Percentiles rank a stretch among this genome's conserved stretches.
Conservation (phyloP, 129 eudicot genomes). For the Oenanthe sinensis region DNA sequence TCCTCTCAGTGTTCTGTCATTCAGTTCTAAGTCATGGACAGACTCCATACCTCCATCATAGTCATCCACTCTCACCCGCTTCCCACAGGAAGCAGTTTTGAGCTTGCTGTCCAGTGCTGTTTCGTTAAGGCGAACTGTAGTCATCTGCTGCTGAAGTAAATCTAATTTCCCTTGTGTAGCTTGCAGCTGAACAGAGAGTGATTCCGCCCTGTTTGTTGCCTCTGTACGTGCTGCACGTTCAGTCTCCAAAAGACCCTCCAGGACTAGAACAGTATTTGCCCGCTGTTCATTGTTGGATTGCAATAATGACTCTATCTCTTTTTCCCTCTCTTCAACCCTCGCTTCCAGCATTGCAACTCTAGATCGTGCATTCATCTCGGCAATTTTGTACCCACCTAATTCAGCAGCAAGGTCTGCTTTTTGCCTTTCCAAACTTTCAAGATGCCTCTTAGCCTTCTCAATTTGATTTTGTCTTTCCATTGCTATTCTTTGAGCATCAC, state of each 20-base stretch:
- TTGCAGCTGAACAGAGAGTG: conserved; percentile 78
- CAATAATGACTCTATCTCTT: conserved; percentile 62
- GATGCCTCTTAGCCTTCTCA: conserved; percentile 66
- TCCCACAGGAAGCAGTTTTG: conserved; percentile 70
- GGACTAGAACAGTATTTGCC: conserved; percentile 64
- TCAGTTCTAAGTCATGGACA: conserved; percentile 48
- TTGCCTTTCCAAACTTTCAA: conserved; percentile 69
- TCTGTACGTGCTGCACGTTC: conserved; percentile 84
- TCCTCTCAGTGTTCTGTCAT: conserved; percentile 34
- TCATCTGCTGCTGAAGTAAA: conserved; percentile 66
- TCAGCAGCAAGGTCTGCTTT: conserved; percentile 47
- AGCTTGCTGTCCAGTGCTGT: conserved; percentile 65
- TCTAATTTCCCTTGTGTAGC: conserved; percentile 80
- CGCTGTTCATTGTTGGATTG: conserved; percentile 80
- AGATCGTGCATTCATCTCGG: conserved; percentile 69
- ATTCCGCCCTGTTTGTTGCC: conserved; percentile 82
- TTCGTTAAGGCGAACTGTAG: conserved; percentile 57
- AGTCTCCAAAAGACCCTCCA: conserved; percentile 54
- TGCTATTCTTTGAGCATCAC: conserved; percentile 46
- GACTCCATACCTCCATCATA: conserved; percentile 58
- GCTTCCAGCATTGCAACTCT: conserved; percentile 63
- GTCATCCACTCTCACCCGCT: conserved; percentile 68
- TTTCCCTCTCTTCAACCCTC: conserved; percentile 70
- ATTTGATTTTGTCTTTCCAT: conserved; percentile 72
- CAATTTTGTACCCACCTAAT: conserved; percentile 33